Evolutionary conservation across 768 basidiomycete genomes (phyloP), one percentile per base, ranked within the genome.

Genomic region (Mycena rosella): DNA sequence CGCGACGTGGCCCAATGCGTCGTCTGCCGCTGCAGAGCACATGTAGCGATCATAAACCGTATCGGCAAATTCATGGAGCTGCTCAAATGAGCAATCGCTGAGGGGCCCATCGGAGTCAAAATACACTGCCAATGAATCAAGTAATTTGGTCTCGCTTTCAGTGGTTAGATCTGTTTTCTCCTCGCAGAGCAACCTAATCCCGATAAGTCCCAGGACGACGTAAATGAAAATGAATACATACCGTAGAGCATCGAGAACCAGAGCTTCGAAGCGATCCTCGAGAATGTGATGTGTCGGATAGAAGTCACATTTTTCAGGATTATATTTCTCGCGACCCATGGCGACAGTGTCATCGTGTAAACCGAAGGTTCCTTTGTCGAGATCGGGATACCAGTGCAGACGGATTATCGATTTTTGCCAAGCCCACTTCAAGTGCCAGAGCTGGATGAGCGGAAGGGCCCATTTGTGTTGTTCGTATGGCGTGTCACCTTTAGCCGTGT

Each of bases 351-450:
- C 72, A 24, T 58, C 55, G 15, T 57, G 72, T 0, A 73, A 47
- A 24, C 69, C 69, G n/a, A 59, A 60, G 9, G 54, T 61, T 0
- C 18, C 61, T n/a, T 68, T 61, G 0, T 15, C 69, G 10, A 60
- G 30, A 15, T 51, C 44, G 8, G 17, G 17, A 42, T 32, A 44
- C 69, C 67, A 71, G 58, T 73, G 67, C 24, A 69, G 58, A 3
- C 57, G 48, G 26, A 73, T 67, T 30, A 74, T 69, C 3, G 53
- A 42, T 45, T 73, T 71, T 40, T 67, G 67, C 55, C 60, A 68
- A 1, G 40, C 48, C 73, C 73, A 74, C 22, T 69, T 67, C 51
- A 74, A 54, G 30, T 74, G 72, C 69, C 73, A 73, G 0, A 71
- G 22, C 29, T 74, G 73, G 20, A 74, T 72, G 0, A 74, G 22